Percentiles rank a stretch among this genome's conserved stretches.
These are phyloP conservation scores for Excoecaria agallocha DNA, from an alignment of 345 rosid species.

Conservation along the genomic window DNA sequence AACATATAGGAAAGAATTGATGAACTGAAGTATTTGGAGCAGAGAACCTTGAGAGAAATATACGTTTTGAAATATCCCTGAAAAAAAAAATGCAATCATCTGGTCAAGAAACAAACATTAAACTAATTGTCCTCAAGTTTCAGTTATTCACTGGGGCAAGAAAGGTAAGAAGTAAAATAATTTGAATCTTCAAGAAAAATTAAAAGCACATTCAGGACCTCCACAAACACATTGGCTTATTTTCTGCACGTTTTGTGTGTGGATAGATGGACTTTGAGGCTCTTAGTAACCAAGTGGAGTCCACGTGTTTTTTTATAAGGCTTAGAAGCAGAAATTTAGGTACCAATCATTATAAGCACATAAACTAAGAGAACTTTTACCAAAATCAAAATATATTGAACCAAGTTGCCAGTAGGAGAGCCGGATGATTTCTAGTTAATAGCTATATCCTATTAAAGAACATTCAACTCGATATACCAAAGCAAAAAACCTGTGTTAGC, in stretches of 20 bases:
- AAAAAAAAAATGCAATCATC: conserved; percentile 11
- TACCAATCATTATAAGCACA: background rate
- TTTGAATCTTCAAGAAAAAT: background rate
- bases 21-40: conserved; percentile 41
- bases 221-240: background rate
- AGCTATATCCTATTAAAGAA: background rate
- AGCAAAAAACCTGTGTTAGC: background rate
- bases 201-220: background rate
- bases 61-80: conserved; percentile 72
- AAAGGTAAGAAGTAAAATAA: background rate
- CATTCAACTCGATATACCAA: background rate
- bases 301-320: background rate
- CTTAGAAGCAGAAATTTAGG: background rate
- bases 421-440: background rate
- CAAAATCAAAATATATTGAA: background rate
- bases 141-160: background rate
- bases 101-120: background rate
- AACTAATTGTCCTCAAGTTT: background rate
- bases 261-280: background rate
- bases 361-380: background rate
- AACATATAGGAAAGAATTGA: conserved; percentile 63
- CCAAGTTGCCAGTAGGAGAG: background rate
- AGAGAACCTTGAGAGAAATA: conserved; percentile 56
- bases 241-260: background rate
- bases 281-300: background rate